Evolutionary conservation across 2,329 filamentous ascomycete genomes (phyloP).

Genomic region (Corynespora cassiicola): DNA sequence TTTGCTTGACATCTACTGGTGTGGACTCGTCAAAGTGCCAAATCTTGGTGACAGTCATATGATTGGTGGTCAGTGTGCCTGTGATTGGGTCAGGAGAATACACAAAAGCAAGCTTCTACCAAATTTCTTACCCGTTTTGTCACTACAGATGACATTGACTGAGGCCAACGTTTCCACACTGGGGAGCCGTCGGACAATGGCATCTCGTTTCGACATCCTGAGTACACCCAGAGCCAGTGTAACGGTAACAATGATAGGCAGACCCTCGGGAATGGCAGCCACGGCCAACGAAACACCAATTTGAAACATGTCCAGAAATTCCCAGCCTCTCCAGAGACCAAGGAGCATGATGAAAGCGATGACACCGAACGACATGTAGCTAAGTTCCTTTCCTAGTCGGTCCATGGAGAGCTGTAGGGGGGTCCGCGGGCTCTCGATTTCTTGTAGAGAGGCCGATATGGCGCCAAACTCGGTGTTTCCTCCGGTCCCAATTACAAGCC

Average conservation of each 20-base stretch:
- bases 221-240: slow-evolving; percentile 93
- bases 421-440: slow-evolving; percentile 93
- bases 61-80: slow-evolving; percentile 94
- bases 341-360: slow-evolving; percentile 93
- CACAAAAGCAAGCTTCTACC: not conserved
- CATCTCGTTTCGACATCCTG: slow-evolving; percentile 93
- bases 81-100: slow-evolving; percentile 5
- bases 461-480: slow-evolving; percentile 94
- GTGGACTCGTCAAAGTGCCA: slow-evolving; percentile 82
- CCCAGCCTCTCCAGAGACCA: slow-evolving; percentile 88
- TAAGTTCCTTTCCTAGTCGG: slow-evolving; percentile 91
- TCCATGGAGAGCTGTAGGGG: slow-evolving; percentile 97
- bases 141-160: slow-evolving; percentile 99
- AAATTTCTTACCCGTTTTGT: slow-evolving; percentile 77
- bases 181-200: slow-evolving; percentile 93
- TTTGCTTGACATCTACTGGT: slow-evolving; percentile 64
- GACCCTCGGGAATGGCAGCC: slow-evolving; percentile 91
- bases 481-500: slow-evolving; percentile 96
- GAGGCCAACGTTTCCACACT: slow-evolving; percentile 97
- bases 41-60: slow-evolving; percentile 97
- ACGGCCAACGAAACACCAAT: slow-evolving; percentile 97
- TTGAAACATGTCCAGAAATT: slow-evolving; percentile 92
- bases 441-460: slow-evolving; percentile 91
- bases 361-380: slow-evolving; percentile 94
- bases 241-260: slow-evolving; percentile 98